phyloP scores from a whole-genome alignment of 495 filamentous ascomycete species.

The Amniculicola lignicola region DNA sequence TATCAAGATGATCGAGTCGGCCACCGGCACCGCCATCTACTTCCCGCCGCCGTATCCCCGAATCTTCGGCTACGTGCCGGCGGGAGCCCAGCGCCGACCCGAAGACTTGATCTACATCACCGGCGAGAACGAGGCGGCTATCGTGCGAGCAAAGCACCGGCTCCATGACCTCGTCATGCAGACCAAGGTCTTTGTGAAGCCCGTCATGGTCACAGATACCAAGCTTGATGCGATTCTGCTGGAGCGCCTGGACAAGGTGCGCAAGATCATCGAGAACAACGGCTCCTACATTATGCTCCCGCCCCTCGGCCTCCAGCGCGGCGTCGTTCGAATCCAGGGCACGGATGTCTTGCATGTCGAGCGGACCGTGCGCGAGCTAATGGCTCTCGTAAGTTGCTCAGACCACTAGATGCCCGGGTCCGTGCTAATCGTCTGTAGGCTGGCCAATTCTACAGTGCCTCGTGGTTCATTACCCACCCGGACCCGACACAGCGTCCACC shows the following conservation, averaged over 20 bases:
- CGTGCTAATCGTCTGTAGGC: slow-evolving; percentile 53
- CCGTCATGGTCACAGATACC: slow-evolving; percentile 75
- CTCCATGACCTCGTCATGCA: slow-evolving; percentile 73
- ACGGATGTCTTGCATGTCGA: slow-evolving; percentile 89
- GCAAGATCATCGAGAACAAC: slow-evolving; percentile 96
- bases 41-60: slow-evolving; percentile 91
- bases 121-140: slow-evolving; percentile 73
- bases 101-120: slow-evolving; percentile 92
- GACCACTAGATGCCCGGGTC: slow-evolving; percentile 24
- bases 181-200: slow-evolving; percentile 85
- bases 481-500: slow-evolving; percentile 70
- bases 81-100: slow-evolving; percentile 70
- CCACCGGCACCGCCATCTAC: slow-evolving; percentile 92
- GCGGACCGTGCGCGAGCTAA: slow-evolving; percentile 88
- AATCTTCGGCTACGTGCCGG: slow-evolving; percentile 83
- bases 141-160: slow-evolving; percentile 81
- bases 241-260: slow-evolving; percentile 87
- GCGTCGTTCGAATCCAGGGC: slow-evolving; percentile 81
- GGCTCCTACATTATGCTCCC: slow-evolving; percentile 91
- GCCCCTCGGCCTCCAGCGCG: slow-evolving; percentile 73
- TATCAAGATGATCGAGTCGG: slow-evolving; percentile 92
- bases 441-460: slow-evolving; percentile 95
- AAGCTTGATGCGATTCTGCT: slow-evolving; percentile 94
- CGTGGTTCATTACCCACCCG: slow-evolving; percentile 87
- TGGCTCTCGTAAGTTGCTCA: slow-evolving; percentile 68